Evolutionary conservation across 768 basidiomycete genomes (phyloP), one percentile per base, ranked within the genome.

Genomic region (Lyophyllum atratum): DNA sequence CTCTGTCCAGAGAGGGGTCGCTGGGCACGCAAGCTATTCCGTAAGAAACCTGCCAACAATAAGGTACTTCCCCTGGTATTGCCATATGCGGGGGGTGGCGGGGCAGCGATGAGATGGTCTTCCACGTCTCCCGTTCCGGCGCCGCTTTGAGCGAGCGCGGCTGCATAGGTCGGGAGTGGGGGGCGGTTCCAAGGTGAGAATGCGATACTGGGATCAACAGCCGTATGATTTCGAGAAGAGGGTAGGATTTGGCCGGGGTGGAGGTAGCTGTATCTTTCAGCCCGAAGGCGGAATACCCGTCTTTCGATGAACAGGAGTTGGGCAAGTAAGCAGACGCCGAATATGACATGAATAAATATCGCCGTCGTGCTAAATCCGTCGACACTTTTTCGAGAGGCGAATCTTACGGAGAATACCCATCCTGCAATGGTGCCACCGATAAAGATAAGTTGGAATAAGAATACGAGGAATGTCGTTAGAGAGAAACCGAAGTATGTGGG

Each of bases 61-160:
- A 90, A 74, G 19, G 78, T 86, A 71, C 85, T 88, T 33, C 86
- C 87, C 47, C 88, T 80, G 19, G 86, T 87, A 62, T 88, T 80
- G 22, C 89, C 89, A 67, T 90, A 90, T n/a, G 86, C 86, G 10
- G 89, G 89, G 7, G 89, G 89, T 1, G 89, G 88, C 4, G 84
- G 78, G 19, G 76, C 79, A 3, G 87, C 88, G 55, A 89, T 90
- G 34, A 80, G 67, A 64, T 83, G 75, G 67, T 89, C 88, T 62
- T 90, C 89, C 25, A 88, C 87, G 68, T 90, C 89, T 40, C 88
- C 89, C 4, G 89, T 90, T 33, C 86, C 87, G 14, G 75, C 78
- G 14, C 88, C 87, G 66, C 82, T 84, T 59, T 87, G 80, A 8
- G 83, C 80, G n/a, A 92, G 73, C 2, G 84, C 82, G 19, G 87